Evolutionary conservation across 108 stramenopile genomes (phyloP).

Genomic region (Mayamaea pseudoterrestris): DNA sequence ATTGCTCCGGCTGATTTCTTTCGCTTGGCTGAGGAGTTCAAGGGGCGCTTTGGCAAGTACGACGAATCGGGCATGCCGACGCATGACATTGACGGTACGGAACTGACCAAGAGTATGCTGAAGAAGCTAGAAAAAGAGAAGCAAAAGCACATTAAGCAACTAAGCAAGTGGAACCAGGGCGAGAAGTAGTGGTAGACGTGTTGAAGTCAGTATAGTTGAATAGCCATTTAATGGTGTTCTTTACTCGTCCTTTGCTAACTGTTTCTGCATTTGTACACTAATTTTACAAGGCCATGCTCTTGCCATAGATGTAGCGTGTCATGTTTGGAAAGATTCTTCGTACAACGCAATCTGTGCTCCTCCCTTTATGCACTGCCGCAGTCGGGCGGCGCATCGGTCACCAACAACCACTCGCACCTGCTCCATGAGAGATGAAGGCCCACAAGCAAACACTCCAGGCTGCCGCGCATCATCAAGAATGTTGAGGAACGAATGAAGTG

Average conservation of each 20-base stretch:
- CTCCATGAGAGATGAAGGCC: conserved; percentile 2
- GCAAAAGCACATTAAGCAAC: conserved; percentile 77
- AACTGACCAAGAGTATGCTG: conserved; percentile 77
- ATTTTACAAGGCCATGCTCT: too few relatives aligned
- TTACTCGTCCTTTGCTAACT: too few relatives aligned
- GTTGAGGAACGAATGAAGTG: not conserved
- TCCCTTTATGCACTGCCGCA: not conserved
- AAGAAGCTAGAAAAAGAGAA: conserved; percentile 93
- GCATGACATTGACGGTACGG: conserved; percentile 71
- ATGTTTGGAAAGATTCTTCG: conserved; percentile 6
- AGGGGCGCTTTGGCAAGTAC: conserved; percentile 68
- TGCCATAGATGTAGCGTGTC: too few relatives aligned
- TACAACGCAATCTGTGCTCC: conserved; percentile 3
- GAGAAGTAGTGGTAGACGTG: too few relatives aligned
- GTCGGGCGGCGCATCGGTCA: not conserved
- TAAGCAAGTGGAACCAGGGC: conserved; percentile 22
- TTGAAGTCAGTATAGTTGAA: too few relatives aligned
- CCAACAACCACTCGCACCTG: not conserved
- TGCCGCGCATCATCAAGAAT: not conserved
- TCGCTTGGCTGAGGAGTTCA: conserved; percentile 43
- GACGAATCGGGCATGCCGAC: conserved; percentile 88
- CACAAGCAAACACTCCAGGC: conserved; percentile 8
- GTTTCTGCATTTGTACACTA: too few relatives aligned
- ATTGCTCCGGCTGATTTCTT: conserved; percentile 65
- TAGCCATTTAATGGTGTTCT: too few relatives aligned